Evolutionary conservation across 2,329 filamentous ascomycete species (phyloP).

Genomic region (Cladophialophora carrionii): DNA sequence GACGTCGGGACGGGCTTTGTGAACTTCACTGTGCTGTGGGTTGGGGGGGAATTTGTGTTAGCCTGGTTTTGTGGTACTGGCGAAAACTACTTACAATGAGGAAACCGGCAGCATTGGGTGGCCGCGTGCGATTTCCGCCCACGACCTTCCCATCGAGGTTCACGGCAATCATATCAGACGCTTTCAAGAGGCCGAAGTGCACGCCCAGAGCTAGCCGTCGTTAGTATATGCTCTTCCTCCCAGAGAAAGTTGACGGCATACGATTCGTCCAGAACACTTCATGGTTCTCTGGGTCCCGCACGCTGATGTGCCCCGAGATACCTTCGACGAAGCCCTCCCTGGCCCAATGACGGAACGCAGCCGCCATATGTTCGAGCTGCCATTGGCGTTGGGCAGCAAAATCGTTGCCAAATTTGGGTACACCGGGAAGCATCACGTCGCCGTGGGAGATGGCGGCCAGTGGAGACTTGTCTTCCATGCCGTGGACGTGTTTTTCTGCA

Average conservation of each 20-base stretch:
- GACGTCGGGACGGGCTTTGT: slow-evolving; percentile 67
- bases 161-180: slow-evolving; percentile 69
- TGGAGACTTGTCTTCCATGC: slow-evolving; percentile 37
- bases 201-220: slow-evolving; percentile 53
- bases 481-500: slow-evolving; percentile 37
- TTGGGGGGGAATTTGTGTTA: not conserved
- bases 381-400: slow-evolving; percentile 63
- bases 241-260: slow-evolving; percentile 5
- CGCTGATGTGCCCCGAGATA: slow-evolving; percentile 69
- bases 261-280: slow-evolving; percentile 71
- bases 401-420: slow-evolving; percentile 58
- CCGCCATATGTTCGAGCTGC: slow-evolving; percentile 68
- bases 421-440: slow-evolving; percentile 41
- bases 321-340: slow-evolving; percentile 69
- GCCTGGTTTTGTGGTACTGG: not conserved
- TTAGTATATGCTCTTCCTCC: not conserved
- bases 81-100: slow-evolving; percentile 54
- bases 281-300: slow-evolving; percentile 66
- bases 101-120: slow-evolving; percentile 70
- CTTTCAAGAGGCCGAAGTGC: slow-evolving; percentile 67
- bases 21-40: slow-evolving; percentile 61
- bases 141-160: slow-evolving; percentile 66
- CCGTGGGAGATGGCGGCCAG: slow-evolving; percentile 40
- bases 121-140: slow-evolving; percentile 63
- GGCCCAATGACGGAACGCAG: slow-evolving; percentile 69